Percentiles rank a stretch among this genome's conserved stretches.
Conservation (phyloP, 805 yeast species). For the Saccharomycopsis sp. region DNA sequence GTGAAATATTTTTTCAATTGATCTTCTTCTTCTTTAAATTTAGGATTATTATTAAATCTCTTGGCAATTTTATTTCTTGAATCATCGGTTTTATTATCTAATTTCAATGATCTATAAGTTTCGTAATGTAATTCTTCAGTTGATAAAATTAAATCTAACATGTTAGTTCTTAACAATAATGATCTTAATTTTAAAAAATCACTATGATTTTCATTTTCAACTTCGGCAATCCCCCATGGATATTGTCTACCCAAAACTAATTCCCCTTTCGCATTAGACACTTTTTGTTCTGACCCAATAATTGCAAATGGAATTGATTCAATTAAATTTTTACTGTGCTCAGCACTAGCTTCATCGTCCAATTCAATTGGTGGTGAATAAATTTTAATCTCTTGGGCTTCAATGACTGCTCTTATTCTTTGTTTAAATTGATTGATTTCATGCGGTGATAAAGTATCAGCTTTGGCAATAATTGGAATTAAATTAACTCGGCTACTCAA, state of each 20-base stretch:
- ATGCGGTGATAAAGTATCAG: slow-evolving; percentile 72
- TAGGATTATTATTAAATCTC: slow-evolving; percentile 68
- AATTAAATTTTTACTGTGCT: slow-evolving; percentile 72
- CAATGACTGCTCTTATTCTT: slow-evolving; percentile 75
- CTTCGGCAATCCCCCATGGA: slow-evolving; percentile 88
- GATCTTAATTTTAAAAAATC: slow-evolving; percentile 79
- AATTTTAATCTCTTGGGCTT: slow-evolving; percentile 74
- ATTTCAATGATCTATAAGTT: slow-evolving; percentile 64
- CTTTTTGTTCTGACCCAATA: slow-evolving; percentile 68
- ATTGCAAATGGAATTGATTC: slow-evolving; percentile 86
- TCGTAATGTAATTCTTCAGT: slow-evolving; percentile 81
- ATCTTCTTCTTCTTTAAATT: slow-evolving; percentile 94
- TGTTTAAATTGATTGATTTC: slow-evolving; percentile 66
- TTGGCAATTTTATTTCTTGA: slow-evolving; percentile 29
- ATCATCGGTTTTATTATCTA: slow-evolving; percentile 42
- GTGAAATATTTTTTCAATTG: slow-evolving; percentile 90
- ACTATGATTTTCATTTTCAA: slow-evolving; percentile 79
- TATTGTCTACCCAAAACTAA: slow-evolving; percentile 73
- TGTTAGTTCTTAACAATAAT: slow-evolving; percentile 70
- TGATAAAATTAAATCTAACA: slow-evolving; percentile 72
- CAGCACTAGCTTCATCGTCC: slow-evolving; percentile 69
- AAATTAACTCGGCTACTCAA: slow-evolving; percentile 74
- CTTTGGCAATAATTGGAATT: slow-evolving; percentile 83
- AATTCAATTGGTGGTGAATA: slow-evolving; percentile 78
- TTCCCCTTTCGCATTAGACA: slow-evolving; percentile 55